Evolutionary conservation across 148 eudicot species (phyloP).

Genomic region (Simmondsia chinensis): DNA sequence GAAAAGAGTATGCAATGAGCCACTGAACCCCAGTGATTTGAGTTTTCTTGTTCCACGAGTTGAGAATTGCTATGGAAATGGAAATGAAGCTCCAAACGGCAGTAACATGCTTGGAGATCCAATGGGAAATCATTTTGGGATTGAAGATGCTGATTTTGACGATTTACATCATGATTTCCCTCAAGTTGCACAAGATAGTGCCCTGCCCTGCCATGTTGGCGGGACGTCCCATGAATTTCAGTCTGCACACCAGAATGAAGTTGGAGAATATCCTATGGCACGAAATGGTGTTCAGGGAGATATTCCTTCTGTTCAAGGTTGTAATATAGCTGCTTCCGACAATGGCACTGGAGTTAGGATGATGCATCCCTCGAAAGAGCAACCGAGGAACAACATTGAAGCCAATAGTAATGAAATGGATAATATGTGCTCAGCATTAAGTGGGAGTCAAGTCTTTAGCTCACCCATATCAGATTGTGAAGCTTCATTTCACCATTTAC

Average conservation of each 20-base stretch:
- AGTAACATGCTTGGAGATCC: slow-evolving; percentile 31
- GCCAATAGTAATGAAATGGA: slow-evolving; percentile 16
- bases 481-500: slow-evolving; percentile 34
- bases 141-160: slow-evolving; percentile 20
- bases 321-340: slow-evolving; percentile 8
- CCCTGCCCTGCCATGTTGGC: slow-evolving; percentile 19
- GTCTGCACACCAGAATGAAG: slow-evolving; percentile 14
- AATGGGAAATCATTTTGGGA: slow-evolving; percentile 30
- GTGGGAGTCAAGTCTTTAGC: slow-evolving; percentile 25
- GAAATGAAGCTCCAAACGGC: slow-evolving; percentile 14
- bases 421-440: slow-evolving; percentile 22
- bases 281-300: slow-evolving; percentile 6
- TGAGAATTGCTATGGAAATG: slow-evolving; percentile 31
- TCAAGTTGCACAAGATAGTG: slow-evolving; percentile 12
- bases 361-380: slow-evolving; percentile 12
- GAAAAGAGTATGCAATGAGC: slow-evolving; percentile 57
- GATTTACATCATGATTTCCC: slow-evolving; percentile 23
- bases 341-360: slow-evolving; percentile 15
- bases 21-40: slow-evolving; percentile 34
- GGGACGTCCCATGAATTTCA: slow-evolving; percentile 18
- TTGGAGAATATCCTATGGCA: slow-evolving; percentile 26
- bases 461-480: slow-evolving; percentile 38
- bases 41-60: slow-evolving; percentile 38
- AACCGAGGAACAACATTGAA: slow-evolving; percentile 20
- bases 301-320: slow-evolving; percentile 11